Conservation (phyloP, 768 basidiomycete species). For the Xanthoconium stramineum region DNA sequence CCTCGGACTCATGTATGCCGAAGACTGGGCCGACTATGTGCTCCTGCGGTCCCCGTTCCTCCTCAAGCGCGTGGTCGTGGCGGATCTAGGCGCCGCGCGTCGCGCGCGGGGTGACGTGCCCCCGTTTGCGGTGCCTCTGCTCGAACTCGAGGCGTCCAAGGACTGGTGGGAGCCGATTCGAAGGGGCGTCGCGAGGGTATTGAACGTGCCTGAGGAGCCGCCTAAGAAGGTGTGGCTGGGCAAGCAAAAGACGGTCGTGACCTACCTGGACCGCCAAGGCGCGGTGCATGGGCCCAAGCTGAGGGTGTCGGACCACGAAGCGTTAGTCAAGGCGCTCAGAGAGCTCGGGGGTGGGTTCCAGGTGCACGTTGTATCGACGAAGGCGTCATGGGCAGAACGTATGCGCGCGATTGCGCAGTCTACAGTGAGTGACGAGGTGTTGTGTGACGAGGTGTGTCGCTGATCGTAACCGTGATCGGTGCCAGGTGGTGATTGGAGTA, state of each 20-base stretch:
- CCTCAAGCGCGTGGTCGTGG: constrained; percentile 72
- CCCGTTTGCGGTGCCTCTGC: constrained; percentile 39
- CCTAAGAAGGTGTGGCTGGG: constrained; percentile 12
- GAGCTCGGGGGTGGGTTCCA: constrained; percentile 55
- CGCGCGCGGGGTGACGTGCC: constrained; percentile 27
- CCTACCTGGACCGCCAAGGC: constrained; percentile 65
- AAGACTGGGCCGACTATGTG: constrained; percentile 78
- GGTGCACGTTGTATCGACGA: constrained; percentile 50
- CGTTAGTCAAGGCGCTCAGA: constrained; percentile 55
- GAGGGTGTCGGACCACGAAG: constrained; percentile 51
- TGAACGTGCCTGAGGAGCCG: constrained; percentile 32
- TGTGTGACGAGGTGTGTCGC: constrained; percentile 2
- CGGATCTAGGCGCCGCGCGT: constrained; percentile 67
- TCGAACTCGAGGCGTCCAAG: constrained; percentile 40
- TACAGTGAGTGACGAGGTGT: constrained; percentile 43
- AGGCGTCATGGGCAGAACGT: constrained; percentile 56
- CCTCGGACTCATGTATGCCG: constrained; percentile 59
- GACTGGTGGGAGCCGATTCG: constrained; percentile 72
- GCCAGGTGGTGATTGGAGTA: constrained; percentile 4
- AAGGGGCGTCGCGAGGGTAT: constrained; percentile 39
- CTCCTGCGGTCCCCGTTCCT: constrained; percentile 67
- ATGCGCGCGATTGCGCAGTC: constrained; percentile 66
- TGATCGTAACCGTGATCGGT: background rate
- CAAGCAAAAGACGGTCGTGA: constrained; percentile 47
- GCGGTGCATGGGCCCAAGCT: constrained; percentile 50